These are phyloP conservation scores for Lipomyces oligophaga DNA, from an alignment of 805 yeast genomes.

Conservation along the genomic window DNA sequence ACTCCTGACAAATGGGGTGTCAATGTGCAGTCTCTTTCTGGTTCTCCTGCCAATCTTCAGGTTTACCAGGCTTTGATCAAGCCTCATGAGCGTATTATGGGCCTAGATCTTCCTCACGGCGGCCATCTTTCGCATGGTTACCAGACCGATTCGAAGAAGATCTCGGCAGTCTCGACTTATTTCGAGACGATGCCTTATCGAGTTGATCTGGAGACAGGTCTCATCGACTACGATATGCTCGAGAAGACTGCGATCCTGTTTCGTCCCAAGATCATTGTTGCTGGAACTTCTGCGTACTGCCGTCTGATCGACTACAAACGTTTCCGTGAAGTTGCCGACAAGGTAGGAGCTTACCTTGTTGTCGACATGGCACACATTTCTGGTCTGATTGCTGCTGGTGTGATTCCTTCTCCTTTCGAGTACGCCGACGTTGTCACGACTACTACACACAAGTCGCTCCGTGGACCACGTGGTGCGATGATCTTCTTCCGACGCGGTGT, in stretches of 20 bases:
- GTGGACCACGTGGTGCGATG: slow-evolving; percentile 99
- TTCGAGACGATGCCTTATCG: slow-evolving; percentile 99
- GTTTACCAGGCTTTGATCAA: slow-evolving; percentile 94
- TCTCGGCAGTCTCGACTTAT: slow-evolving; percentile 92
- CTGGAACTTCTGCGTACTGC: slow-evolving; percentile 98
- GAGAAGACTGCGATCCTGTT: slow-evolving; percentile 85
- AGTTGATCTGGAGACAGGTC: slow-evolving; percentile 84
- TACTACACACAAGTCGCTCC: slow-evolving; percentile 95
- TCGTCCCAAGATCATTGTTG: slow-evolving; percentile 95
- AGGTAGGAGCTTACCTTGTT: slow-evolving; percentile 92
- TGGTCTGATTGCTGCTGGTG: slow-evolving; percentile 93
- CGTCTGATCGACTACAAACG: slow-evolving; percentile 94
- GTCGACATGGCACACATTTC: slow-evolving; percentile 99
- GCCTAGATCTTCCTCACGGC: slow-evolving; percentile 96
- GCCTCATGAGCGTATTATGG: slow-evolving; percentile 96
- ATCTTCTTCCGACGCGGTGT: slow-evolving; percentile 97
- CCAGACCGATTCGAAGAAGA: slow-evolving; percentile 89
- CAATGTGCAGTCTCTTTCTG: slow-evolving; percentile 92
- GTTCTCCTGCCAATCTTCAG: slow-evolving; percentile 96
- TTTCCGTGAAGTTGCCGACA: slow-evolving; percentile 94
- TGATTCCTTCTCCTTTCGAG: slow-evolving; percentile 93
- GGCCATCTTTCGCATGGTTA: slow-evolving; percentile 98
- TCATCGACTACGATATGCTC: slow-evolving; percentile 92
- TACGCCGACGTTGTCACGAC: slow-evolving; percentile 97
- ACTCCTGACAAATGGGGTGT: slow-evolving; percentile 92